phyloP scores from a whole-genome alignment of 1,284 basidiomycete genomes.

The Vanrija humicola region DNA sequence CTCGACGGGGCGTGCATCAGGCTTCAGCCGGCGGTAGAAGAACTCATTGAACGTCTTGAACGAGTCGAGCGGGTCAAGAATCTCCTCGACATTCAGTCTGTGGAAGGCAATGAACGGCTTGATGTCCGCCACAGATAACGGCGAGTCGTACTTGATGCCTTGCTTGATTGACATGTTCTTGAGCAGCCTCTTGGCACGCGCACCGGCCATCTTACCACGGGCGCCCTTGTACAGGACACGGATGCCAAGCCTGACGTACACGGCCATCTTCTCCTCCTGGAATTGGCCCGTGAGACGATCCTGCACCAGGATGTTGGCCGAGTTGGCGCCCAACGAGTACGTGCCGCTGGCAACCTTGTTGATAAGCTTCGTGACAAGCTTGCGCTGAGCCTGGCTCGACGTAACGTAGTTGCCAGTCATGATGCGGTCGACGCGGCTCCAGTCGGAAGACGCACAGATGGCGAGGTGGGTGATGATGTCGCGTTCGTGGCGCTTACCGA shows the following conservation, averaged over 20 bases:
- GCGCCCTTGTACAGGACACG: conserved; percentile 90
- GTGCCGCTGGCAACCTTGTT: conserved; percentile 77
- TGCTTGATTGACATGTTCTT: conserved; percentile 92
- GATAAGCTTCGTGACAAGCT: conserved; percentile 90
- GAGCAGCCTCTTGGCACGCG: conserved; percentile 72
- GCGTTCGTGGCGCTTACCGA: conserved; percentile 80
- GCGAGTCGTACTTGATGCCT: conserved; percentile 85
- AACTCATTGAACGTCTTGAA: conserved; percentile 86
- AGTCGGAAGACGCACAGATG: conserved; percentile 88
- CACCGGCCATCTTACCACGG: conserved; percentile 83
- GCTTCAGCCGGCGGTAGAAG: conserved; percentile 88
- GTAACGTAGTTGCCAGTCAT: conserved; percentile 96
- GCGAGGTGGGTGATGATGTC: conserved; percentile 93
- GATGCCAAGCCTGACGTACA: conserved; percentile 90
- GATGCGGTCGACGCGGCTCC: conserved; percentile 80
- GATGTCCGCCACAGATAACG: conserved; percentile 79
- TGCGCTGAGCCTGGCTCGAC: conserved; percentile 89
- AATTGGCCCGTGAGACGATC: conserved; percentile 84
- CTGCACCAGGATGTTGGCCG: conserved; percentile 92
- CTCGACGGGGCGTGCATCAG: conserved; percentile 72
- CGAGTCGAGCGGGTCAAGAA: conserved; percentile 72
- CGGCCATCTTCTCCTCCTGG: conserved; percentile 89
- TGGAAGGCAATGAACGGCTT: conserved; percentile 87
- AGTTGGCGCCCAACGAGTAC: conserved; percentile 79
- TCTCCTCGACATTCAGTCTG: conserved; percentile 74